Percentiles rank a stretch among this genome's conserved stretches.
phyloP scores from a whole-genome alignment of 139 green algal genomes.

The Astrephomene gubernaculifera region DNA sequence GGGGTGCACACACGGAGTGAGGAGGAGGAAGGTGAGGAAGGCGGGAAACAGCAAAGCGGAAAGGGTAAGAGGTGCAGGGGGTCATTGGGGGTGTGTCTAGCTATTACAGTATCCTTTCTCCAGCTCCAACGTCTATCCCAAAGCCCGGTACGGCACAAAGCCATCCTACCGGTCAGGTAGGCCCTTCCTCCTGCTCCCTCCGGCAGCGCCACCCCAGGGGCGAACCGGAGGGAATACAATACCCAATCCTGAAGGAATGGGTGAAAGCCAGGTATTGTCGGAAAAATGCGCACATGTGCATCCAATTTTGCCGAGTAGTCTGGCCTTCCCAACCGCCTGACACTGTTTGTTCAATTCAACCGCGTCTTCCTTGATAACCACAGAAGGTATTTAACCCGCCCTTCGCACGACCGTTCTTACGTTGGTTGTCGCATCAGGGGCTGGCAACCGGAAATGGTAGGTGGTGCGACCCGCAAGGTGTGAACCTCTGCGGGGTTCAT shows the following conservation, averaged over 20 bases:
- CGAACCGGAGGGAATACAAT: background rate
- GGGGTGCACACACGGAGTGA: background rate
- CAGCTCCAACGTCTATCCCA: background rate
- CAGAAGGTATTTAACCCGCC: too few relatives aligned
- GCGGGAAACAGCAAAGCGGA: background rate
- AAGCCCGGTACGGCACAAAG: background rate
- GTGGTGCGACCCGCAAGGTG: background rate
- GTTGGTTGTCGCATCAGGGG: background rate
- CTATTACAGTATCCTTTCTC: background rate
- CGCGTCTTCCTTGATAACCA: background rate
- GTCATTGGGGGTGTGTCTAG: background rate
- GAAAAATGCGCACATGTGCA: background rate
- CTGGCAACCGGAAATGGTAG: background rate
- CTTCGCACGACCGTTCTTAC: too few relatives aligned
- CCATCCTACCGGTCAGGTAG: background rate
- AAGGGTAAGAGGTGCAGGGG: background rate
- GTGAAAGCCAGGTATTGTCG: background rate
- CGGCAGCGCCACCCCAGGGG: background rate
- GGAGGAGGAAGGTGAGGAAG: background rate
- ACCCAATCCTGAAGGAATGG: background rate
- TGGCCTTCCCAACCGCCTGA: background rate
- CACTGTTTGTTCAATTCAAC: background rate
- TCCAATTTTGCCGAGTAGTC: background rate
- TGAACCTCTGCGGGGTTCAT: background rate
- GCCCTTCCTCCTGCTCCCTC: background rate